Evolutionary conservation across 2,329 filamentous ascomycete species (phyloP), one percentile per base, ranked within the genome.

Genomic region (Fusarium pseudoanthophilum): DNA sequence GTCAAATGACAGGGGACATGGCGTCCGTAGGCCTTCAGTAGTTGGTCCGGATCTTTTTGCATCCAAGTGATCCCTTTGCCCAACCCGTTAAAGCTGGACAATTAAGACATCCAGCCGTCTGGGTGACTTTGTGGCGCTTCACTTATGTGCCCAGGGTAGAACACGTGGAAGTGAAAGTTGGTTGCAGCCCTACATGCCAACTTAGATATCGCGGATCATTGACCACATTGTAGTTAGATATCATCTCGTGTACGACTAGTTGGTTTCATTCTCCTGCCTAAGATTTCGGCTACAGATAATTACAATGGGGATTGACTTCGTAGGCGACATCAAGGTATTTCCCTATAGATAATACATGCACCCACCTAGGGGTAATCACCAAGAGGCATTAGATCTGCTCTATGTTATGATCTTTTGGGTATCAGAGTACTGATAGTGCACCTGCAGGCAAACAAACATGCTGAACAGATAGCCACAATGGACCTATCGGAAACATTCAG

Each of bases 121-220:
- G n/a, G 45, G 43, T 32, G 21, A 37, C 16, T 26, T 36, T 36
- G 51, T 64, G 65, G 43, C 64, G 58, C 39, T 30, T 46, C 58
- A 40, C 32, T 34, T 37, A 52, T 24, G 15, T 49, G 40, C n/a
- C 43, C 15, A 53, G 63, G 36, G 67, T 69, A 64, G 52, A 58
- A 49, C 66, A 69, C 67, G 59, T 65, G 59, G 39, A 37, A 55
- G 46, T 45, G 49, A 34, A 24, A 49, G 45, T 64, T 49, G 34
- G 32, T 53, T 65, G 59, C 66, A 69, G 67, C 67, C 66, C 52
- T 70, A 69, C 59, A 63, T 53, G 43, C 39, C 13, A 60, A 42
- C 40, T 43, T 28, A 63, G 55, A 68, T 20, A 51, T 52, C 37
- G 26, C 64, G 66, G 64, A 64, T 56, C 53, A 56, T 69, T 69